Conservation (phyloP, 106 monocot species). For the Cymbidium sinense region DNA sequence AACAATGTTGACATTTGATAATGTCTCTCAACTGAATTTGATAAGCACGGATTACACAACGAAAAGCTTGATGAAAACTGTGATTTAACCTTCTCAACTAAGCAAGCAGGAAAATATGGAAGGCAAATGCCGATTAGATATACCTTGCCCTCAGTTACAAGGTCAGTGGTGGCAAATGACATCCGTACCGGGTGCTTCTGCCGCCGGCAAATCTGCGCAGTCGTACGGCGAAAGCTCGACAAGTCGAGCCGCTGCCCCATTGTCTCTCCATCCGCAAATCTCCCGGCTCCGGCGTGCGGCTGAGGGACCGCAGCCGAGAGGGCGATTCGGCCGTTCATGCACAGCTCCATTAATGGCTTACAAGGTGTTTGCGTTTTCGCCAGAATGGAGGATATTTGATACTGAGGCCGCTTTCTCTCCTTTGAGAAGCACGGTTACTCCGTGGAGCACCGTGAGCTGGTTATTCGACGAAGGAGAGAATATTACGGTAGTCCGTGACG, state of each 20-base stretch:
- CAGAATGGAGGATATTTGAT: neutral
- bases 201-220: neutral
- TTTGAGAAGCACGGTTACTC: neutral
- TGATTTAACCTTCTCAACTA: too few relatives aligned
- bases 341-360: constrained; percentile 10
- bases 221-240: neutral
- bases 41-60: too few relatives aligned
- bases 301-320: neutral
- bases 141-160: constrained; percentile 27
- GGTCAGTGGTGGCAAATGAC: constrained; percentile 37
- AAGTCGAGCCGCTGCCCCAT: constrained; percentile 30
- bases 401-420: neutral
- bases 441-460: neutral
- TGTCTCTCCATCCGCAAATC: constrained; percentile 19
- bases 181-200: constrained; percentile 11
- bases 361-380: neutral
- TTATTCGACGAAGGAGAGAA: neutral
- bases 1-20: neutral
- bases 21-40: neutral
- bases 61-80: too few relatives aligned
- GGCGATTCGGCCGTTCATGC: constrained; percentile 18
- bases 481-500: too few relatives aligned
- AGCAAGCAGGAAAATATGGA: neutral
- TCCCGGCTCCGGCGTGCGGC: neutral
- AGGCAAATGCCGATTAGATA: neutral